Percentiles rank a stretch among this genome's conserved stretches.
Evolutionary conservation across 2,329 filamentous ascomycete species (phyloP).

Genomic region (Aspergillus oerlinghausenensis): DNA sequence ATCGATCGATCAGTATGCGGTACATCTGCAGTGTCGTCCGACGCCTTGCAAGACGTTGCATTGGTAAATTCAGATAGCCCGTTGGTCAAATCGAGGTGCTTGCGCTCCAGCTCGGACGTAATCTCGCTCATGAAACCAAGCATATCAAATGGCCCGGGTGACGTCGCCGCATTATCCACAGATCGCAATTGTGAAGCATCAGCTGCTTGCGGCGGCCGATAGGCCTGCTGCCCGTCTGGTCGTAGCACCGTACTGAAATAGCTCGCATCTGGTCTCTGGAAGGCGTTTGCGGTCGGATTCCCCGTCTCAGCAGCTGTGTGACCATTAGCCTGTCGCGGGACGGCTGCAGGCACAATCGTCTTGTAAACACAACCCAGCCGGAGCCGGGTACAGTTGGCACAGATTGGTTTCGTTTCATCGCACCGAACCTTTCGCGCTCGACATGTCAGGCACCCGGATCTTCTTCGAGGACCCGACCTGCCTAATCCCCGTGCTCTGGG

Average conservation of each 20-base stretch:
- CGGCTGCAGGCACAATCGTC: slow-evolving; percentile 15
- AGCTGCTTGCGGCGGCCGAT: background rate
- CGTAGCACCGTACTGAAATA: slow-evolving; percentile 28
- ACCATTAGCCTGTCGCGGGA: slow-evolving; percentile 1
- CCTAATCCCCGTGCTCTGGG: slow-evolving; percentile 30
- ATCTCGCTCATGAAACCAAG: slow-evolving; percentile 35
- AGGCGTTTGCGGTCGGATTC: background rate
- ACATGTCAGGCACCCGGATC: slow-evolving; percentile 34
- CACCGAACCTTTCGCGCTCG: slow-evolving; percentile 34
- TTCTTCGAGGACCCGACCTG: slow-evolving; percentile 31
- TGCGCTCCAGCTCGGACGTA: slow-evolving; percentile 32
- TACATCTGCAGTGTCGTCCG: background rate
- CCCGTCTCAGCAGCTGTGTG: background rate
- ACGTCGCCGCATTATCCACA: slow-evolving; percentile 8
- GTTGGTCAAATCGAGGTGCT: slow-evolving; percentile 28
- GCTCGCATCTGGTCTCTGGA: slow-evolving; percentile 19
- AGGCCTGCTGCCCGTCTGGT: slow-evolving; percentile 19
- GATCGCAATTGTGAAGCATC: background rate
- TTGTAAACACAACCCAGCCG: slow-evolving; percentile 29
- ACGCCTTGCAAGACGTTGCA: slow-evolving; percentile 4
- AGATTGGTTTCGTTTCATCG: slow-evolving; percentile 31
- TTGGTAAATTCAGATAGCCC: slow-evolving; percentile 14
- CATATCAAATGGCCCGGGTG: slow-evolving; percentile 28
- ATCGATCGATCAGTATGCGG: background rate
- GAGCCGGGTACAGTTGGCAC: slow-evolving; percentile 31